These are phyloP conservation scores for Ophiostoma pallidulum DNA, from an alignment of 2,329 filamentous ascomycete species.

Conservation along the genomic window DNA sequence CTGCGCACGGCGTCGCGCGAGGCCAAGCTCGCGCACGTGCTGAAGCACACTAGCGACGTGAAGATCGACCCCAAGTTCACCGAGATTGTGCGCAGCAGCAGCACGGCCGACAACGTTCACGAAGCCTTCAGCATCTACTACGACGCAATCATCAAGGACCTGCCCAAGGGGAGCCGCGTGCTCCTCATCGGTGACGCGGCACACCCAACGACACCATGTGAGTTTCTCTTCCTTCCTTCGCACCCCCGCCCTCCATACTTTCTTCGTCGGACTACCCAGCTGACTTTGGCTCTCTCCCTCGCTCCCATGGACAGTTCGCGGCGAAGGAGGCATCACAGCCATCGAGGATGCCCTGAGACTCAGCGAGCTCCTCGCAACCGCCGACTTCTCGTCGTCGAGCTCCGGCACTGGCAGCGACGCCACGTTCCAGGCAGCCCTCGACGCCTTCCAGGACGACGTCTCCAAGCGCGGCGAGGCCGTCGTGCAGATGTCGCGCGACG, in stretches of 20 bases:
- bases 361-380: constrained; percentile 18
- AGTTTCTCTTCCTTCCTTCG: constrained; percentile 16
- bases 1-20: constrained; percentile 13
- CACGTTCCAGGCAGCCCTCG: constrained; percentile 15
- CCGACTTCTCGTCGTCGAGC: no score
- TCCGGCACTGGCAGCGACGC: constrained; percentile 4
- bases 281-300: no score
- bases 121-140: constrained; percentile 10
- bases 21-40: constrained; percentile 9
- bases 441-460: constrained; percentile 22
- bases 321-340: constrained; percentile 38
- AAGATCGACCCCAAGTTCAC: constrained; percentile 12
- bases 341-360: constrained; percentile 29
- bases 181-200: constrained; percentile 37
- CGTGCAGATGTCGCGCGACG: constrained; percentile 12
- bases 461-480: constrained; percentile 20
- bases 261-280: no score
- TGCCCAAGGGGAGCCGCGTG: constrained; percentile 25
- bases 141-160: constrained; percentile 25
- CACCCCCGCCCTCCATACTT: no score
- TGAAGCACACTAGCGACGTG: not conserved
- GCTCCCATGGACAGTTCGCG: no score
- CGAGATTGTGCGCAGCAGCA: constrained; percentile 22
- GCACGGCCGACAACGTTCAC: constrained; percentile 25
- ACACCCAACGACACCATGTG: constrained; percentile 38